These are phyloP conservation scores for Tetrahymena malaccensis DNA, from an alignment of 73 alveolate species.

Conservation along the genomic window DNA sequence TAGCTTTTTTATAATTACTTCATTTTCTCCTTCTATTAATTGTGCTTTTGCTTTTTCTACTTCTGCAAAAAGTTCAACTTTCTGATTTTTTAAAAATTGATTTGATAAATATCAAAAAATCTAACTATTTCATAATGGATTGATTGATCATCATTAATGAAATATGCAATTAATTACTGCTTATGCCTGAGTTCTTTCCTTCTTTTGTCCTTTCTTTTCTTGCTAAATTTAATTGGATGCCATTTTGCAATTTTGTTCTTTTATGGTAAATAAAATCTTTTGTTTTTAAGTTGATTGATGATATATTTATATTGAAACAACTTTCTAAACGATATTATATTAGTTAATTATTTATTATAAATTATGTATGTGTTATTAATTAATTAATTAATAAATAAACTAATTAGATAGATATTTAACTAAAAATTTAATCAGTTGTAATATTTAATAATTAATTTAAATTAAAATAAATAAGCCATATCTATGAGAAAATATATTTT, in stretches of 20 bases:
- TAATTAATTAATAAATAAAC: too few relatives aligned
- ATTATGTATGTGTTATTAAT: too few relatives aligned
- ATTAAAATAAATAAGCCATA: too few relatives aligned
- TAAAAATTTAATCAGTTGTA: background rate
- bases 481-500: too few relatives aligned
- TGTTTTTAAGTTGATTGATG: background rate
- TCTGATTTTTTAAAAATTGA: background rate
- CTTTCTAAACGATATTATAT: background rate
- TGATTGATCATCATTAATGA: background rate
- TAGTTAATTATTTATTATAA: too few relatives aligned
- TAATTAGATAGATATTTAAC: background rate
- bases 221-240: background rate
- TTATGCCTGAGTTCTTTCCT: background rate
- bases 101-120: background rate
- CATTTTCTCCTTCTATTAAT: background rate
- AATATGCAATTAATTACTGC: background rate
- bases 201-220: background rate
- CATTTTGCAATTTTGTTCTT: background rate
- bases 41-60: background rate
- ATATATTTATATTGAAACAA: background rate
- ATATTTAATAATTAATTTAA: background rate
- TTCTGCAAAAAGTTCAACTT: background rate
- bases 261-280: background rate
- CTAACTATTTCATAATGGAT: background rate
- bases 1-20: background rate